Evolutionary conservation across 176 grass and related monocot genomes (phyloP), one percentile per base, ranked within the genome.

Genomic region (Oryza officinalis): DNA sequence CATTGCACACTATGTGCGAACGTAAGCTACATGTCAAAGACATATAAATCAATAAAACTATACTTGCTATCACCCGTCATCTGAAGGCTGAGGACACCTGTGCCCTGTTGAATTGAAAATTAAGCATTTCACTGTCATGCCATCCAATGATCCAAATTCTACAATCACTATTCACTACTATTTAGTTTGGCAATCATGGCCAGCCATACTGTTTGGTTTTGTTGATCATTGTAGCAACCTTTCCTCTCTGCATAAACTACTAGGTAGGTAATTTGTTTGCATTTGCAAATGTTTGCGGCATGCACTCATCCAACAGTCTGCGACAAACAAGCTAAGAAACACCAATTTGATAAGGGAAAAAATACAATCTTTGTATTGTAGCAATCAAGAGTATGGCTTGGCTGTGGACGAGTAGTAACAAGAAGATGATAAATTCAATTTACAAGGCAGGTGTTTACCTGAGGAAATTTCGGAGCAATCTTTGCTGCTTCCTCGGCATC

Each of bases 401-500:
- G 40, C 8, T 27, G 43, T 28, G 49, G 38, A 85, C 35, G 3
- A 61, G 57, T 8, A 4, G 35, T n/a, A 61, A 35, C 20, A 52
- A 71, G 20, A 76, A 41, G 8, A 40, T 37, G 40, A 67, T 31
- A 3, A 50, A 4, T 10, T 43, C 44, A 52, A 22, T 72, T 28
- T 72, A 84, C 49, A 75, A 27, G 54, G 20, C 17, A 77, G 47
- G 23, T 74, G 33, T 33, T 33, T 79, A 93, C 89, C 80, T 87
- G 89, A 47, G 73, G 65, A 89, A 86, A 94, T 44, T 65, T 88
- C 22, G 89, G 80, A 80, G 80, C 80, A 81, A 96, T 89, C 81
- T 66, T 84, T 86, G 74, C 85, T 28, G 93, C 86, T 80, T 96
- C 91, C 3, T 89, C 89, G 0, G 91, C 93, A 32, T 96, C 93